Conservation (phyloP, 2,329 filamentous ascomycete species). For the Ophiobolus disseminans region DNA sequence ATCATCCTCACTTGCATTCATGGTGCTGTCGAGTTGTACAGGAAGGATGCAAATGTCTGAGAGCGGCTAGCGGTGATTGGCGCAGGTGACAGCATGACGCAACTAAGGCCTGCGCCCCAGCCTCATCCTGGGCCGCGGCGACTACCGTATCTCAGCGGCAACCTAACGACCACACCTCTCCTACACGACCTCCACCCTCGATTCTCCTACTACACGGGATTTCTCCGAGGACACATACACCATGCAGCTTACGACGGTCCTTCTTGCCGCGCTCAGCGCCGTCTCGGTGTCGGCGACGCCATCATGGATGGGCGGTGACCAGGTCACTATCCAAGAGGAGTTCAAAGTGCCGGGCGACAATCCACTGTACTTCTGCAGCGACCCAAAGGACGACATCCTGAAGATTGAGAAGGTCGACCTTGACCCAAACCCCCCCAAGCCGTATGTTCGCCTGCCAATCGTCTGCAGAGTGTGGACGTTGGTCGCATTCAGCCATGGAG, state of each 20-base stretch:
- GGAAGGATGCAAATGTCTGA: background rate
- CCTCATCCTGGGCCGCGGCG: slow-evolving; percentile 6
- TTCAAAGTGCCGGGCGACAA: slow-evolving; percentile 82
- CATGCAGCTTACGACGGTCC: slow-evolving; percentile 46
- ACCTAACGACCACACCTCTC: background rate
- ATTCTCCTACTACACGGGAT: background rate
- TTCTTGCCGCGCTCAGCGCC: slow-evolving; percentile 54
- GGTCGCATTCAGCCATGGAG: no score
- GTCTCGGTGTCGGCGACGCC: slow-evolving; percentile 50
- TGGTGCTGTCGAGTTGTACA: no score
- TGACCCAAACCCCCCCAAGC: slow-evolving; percentile 80
- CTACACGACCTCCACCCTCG: background rate
- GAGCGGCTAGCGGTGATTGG: background rate
- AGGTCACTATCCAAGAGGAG: slow-evolving; percentile 59
- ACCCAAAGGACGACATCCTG: slow-evolving; percentile 74
- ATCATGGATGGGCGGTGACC: slow-evolving; percentile 52
- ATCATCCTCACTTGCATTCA: no score
- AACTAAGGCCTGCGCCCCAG: slow-evolving; percentile 2
- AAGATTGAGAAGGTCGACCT: slow-evolving; percentile 81
- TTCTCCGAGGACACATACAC: background rate
- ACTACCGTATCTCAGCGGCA: slow-evolving; percentile 1
- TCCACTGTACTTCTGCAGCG: slow-evolving; percentile 79
- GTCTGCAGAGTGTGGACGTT: background rate
- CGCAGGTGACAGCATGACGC: slow-evolving; percentile 4
- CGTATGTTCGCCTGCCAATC: slow-evolving; percentile 65